Evolutionary conservation across 129 eudicot genomes (phyloP).

Genomic region (Escallonia rubra): DNA sequence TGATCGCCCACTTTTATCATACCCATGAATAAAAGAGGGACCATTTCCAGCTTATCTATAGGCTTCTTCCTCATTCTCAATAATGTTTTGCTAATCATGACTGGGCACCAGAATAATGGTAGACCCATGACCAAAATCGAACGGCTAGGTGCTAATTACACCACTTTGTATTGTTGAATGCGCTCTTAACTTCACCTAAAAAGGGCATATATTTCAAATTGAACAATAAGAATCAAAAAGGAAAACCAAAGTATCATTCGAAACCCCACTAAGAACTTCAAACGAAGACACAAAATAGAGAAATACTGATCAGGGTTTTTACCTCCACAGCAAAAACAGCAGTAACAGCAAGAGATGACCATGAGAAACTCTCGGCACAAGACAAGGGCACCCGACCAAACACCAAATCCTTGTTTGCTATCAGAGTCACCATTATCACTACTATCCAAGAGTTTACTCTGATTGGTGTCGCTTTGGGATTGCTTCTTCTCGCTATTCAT

Average conservation of each 20-base stretch:
- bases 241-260: not conserved
- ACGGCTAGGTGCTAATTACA: no score
- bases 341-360: constrained; percentile 45
- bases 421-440: not conserved
- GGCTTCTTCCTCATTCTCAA: no score
- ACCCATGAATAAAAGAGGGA: no score
- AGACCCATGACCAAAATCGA: no score
- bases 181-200: no score
- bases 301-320: not conserved
- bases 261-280: not conserved
- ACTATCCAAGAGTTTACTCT: constrained; percentile 18
- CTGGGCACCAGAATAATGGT: no score
- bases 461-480: not conserved
- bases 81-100: no score
- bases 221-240: not conserved
- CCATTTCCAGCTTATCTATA: no score
- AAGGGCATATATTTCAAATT: not conserved
- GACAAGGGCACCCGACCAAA: constrained; percentile 1
- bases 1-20: no score
- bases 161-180: no score
- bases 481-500: constrained; percentile 29
- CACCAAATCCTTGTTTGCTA: not conserved
- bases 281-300: not conserved
- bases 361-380: constrained; percentile 33
- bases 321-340: constrained; percentile 63